Conservation (phyloP, 345 rosid genomes). For the Salix viminalis region DNA sequence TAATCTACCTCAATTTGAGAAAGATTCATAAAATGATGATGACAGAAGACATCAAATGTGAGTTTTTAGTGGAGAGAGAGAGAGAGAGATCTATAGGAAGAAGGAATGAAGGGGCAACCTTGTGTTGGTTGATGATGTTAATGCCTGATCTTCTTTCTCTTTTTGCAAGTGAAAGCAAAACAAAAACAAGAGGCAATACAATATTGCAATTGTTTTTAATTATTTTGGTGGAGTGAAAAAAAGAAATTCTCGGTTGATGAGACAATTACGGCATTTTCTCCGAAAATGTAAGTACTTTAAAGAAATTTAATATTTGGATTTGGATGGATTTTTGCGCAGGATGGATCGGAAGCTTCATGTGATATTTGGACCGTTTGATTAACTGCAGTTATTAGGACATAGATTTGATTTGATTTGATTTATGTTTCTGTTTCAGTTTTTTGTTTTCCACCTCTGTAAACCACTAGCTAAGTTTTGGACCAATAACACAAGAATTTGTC, state of each 20-base stretch:
- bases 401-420: not conserved
- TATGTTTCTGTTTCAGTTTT: not conserved
- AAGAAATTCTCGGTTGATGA: constrained; percentile 10
- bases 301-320: not conserved
- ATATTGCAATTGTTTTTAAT: not conserved
- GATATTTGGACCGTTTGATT: constrained; percentile 4
- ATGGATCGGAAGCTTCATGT: not conserved
- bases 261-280: constrained; percentile 23
- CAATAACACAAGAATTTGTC: not conserved
- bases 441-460: not conserved
- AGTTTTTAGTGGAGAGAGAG: not conserved
- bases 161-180: constrained; percentile 6
- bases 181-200: not conserved
- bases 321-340: not conserved
- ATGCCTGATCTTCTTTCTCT: not conserved
- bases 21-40: not conserved
- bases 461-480: not conserved
- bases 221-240: not conserved
- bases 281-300: constrained; percentile 13
- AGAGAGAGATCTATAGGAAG: not conserved
- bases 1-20: not conserved
- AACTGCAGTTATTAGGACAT: not conserved
- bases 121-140: constrained; percentile 8
- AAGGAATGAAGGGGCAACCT: not conserved
- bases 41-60: not conserved